A percentile compares a stretch with the other conserved stretches of the same genome.
phyloP scores from a whole-genome alignment of 371 early-diverging fungal species.

The Funneliformis caledonium region DNA sequence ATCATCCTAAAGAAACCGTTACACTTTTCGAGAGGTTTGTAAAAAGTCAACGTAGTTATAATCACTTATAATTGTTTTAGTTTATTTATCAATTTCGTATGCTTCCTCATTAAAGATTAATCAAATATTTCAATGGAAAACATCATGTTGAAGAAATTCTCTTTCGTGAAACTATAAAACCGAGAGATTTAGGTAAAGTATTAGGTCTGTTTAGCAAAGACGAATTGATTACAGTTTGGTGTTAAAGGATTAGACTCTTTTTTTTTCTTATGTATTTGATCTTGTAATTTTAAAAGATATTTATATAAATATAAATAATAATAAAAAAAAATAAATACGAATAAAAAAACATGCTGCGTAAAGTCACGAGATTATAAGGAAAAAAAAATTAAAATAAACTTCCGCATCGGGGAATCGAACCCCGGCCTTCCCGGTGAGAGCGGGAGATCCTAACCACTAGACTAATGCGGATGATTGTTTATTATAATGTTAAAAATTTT shows the following conservation, averaged over 20 bases:
- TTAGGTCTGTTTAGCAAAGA: constrained; percentile 56
- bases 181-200: constrained; percentile 64
- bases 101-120: constrained; percentile 19
- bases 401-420: constrained; percentile 62
- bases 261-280: too few species aligned
- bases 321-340: too few species aligned
- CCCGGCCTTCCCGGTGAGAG: constrained; percentile 60
- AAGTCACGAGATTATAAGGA: background rate
- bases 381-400: background rate
- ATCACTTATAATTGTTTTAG: background rate
- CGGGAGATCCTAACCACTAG: constrained; percentile 60
- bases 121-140: constrained; percentile 82
- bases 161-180: constrained; percentile 73
- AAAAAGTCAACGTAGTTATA: background rate
- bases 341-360: background rate
- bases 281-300: too few species aligned
- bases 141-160: constrained; percentile 84
- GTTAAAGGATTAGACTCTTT: background rate
- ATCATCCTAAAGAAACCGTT: constrained; percentile 59
- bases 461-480: constrained; percentile 51
- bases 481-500: background rate
- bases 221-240: constrained; percentile 43
- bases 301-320: too few species aligned
- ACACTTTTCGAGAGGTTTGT: constrained; percentile 64
- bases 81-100: background rate